Base-by-base conservation (phyloP, 164 flowering plant genomes). In the Annona squamosa region DNA sequence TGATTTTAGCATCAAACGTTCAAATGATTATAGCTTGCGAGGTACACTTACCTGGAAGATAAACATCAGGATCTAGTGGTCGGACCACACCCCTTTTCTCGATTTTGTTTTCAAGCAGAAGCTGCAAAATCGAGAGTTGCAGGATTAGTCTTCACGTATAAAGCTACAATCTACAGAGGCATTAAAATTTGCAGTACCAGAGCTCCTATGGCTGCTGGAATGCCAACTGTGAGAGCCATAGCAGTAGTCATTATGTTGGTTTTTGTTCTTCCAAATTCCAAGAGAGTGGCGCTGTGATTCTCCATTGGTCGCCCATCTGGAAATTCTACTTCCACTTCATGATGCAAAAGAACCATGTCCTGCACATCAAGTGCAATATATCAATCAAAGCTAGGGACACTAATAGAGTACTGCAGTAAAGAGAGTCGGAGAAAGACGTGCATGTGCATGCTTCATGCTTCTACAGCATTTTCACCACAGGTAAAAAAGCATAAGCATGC, bases 321-420 rank as follows among this genome's bases (percentile, higher is more conserved):
- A 69, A 82, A 88, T 10, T 86, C 93, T 65, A 91, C 86, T 78
- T 86, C 95, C 69, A 95, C 81, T 85, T 93, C 92, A 70, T 95
- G 97, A 81, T 95, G 90, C 81, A 93, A 76, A 76, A 95, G 88
- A 71, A 95, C 98, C 99, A 95, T 95, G 76, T 93, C 99, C 99
- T 91, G 80, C 26, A 26, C 70, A 80, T 59, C 45, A 9, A 78
- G 67, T 26, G 42, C 13, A 48, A 67, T 52, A 19, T 46, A 45
- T 68, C 18, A n/a, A 6, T n/a, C 5, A 46, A 37, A 37, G 46
- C 68, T 10, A 5, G 13, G 59, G 59, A 52, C 59, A 52, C 59
- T 16, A 52, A 52, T 7, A 16, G 59, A 0, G 2, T 52, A 52
- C 13, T 52, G 13, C 13, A 9, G 9, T 16, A 52, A 52, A 52